phyloP scores from a whole-genome alignment of 495 filamentous ascomycete species.

The Aspergillus bertholletiae region DNA sequence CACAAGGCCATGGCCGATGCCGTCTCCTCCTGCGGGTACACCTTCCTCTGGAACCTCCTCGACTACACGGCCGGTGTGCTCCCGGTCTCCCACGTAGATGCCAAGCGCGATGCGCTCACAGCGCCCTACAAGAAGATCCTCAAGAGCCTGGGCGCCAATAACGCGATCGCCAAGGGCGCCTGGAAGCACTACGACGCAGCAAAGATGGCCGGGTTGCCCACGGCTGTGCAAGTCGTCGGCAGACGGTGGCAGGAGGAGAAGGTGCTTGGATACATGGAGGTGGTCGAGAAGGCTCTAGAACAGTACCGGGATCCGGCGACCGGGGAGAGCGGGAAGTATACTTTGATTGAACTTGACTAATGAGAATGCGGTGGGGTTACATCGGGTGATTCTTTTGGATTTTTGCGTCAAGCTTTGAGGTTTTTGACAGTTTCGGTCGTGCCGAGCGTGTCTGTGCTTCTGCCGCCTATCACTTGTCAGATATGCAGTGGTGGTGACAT shows the following conservation, averaged over 20 bases:
- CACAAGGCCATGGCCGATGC: constrained; percentile 84
- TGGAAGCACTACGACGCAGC: constrained; percentile 84
- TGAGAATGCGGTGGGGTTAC: background rate
- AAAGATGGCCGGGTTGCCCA: constrained; percentile 83
- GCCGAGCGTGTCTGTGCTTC: background rate
- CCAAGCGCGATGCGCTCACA: constrained; percentile 61
- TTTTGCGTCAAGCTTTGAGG: background rate
- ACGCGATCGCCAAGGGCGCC: constrained; percentile 75
- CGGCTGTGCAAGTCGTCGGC: constrained; percentile 83
- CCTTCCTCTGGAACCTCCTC: constrained; percentile 91
- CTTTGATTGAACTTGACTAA: constrained; percentile 58
- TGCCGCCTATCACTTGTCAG: background rate
- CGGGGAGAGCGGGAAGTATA: constrained; percentile 54
- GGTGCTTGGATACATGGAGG: constrained; percentile 80
- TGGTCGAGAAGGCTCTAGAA: constrained; percentile 70
- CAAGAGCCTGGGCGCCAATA: constrained; percentile 46
- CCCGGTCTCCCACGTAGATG: constrained; percentile 82
- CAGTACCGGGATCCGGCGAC: constrained; percentile 34
- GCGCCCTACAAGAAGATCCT: constrained; percentile 47
- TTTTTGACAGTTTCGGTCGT: background rate
- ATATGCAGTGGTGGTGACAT: background rate
- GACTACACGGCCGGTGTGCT: constrained; percentile 86
- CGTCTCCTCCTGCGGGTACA: constrained; percentile 88
- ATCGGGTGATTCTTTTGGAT: background rate
- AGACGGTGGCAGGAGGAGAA: constrained; percentile 88